A percentile compares a stretch with the other conserved stretches of the same genome.
Evolutionary conservation across 768 basidiomycete genomes (phyloP).

Genomic region (Chalciporus sphaerocephalus): DNA sequence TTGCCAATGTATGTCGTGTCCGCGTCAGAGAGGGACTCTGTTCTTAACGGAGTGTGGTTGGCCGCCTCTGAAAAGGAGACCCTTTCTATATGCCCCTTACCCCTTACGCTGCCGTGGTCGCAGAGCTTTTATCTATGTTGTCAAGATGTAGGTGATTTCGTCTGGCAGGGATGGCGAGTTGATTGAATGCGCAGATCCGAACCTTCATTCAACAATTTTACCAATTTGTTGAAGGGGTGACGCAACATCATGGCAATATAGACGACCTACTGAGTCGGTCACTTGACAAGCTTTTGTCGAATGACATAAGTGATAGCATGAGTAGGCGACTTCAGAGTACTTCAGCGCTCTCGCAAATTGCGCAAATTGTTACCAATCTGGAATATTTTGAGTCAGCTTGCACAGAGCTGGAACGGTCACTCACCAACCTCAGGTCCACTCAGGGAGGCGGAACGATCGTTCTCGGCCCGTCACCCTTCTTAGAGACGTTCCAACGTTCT

Average conservation of each 20-base stretch:
- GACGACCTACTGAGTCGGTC: constrained; percentile 92
- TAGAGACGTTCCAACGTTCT: constrained; percentile 62
- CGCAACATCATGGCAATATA: constrained; percentile 85
- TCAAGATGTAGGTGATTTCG: constrained; percentile 57
- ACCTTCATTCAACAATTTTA: constrained; percentile 93
- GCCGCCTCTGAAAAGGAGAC: constrained; percentile 58
- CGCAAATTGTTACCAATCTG: constrained; percentile 88
- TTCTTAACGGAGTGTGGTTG: constrained; percentile 84
- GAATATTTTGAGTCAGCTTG: constrained; percentile 89
- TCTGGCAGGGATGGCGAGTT: not conserved
- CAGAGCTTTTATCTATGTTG: constrained; percentile 94
- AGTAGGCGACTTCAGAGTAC: constrained; percentile 68
- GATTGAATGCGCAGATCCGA: constrained; percentile 54
- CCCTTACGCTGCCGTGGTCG: constrained; percentile 86
- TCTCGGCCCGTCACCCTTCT: constrained; percentile 64
- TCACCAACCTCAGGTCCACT: constrained; percentile 78
- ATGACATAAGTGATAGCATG: constrained; percentile 73
- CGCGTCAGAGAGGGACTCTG: constrained; percentile 58
- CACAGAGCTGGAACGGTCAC: constrained; percentile 75
- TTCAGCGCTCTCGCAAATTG: constrained; percentile 82
- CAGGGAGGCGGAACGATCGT: constrained; percentile 80
- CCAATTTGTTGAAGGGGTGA: constrained; percentile 92
- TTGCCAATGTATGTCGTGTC: constrained; percentile 76
- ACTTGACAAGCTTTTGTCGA: constrained; percentile 75
- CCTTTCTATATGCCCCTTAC: constrained; percentile 57